Conservation (phyloP, 2,329 filamentous ascomycete species). For the Fusarium sp. region DNA sequence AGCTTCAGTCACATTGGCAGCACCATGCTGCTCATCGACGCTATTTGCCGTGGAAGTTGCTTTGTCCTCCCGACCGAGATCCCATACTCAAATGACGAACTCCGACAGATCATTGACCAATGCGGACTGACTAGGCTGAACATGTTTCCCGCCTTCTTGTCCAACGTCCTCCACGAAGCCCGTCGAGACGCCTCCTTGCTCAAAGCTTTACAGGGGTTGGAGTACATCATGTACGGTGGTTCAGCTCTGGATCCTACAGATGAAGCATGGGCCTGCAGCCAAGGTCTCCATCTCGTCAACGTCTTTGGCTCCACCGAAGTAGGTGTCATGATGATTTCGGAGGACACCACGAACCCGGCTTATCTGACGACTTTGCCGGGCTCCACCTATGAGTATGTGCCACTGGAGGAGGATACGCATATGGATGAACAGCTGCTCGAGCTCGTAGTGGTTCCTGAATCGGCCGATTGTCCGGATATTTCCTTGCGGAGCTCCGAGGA, state of each 20-base stretch:
- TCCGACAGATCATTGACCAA: constrained; percentile 14
- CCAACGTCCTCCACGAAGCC: constrained; percentile 19
- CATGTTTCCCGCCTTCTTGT: constrained; percentile 20
- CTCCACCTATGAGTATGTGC: constrained; percentile 14
- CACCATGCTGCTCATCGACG: not conserved
- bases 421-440: constrained; percentile 20
- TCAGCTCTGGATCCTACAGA: constrained; percentile 6
- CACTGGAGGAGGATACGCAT: not conserved
- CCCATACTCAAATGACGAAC: constrained; percentile 14
- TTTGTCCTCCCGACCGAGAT: constrained; percentile 23
- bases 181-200: constrained; percentile 19
- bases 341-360: not conserved
- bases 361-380: constrained; percentile 1
- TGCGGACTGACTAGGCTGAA: constrained; percentile 8
- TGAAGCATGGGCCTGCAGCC: constrained; percentile 20
- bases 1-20: constrained; percentile 34
- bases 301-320: constrained; percentile 32
- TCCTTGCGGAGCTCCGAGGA: constrained; percentile 8
- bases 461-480: constrained; percentile 27
- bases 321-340: constrained; percentile 3
- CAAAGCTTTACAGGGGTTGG: constrained; percentile 1
- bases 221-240: constrained; percentile 13
- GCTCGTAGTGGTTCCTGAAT: constrained; percentile 14
- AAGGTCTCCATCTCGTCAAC: constrained; percentile 17
- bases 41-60: constrained; percentile 16